Evolutionary conservation across 164 flowering plant genomes (phyloP), one percentile per base, ranked within the genome.

Genomic region (Vitis rotundifolia): DNA sequence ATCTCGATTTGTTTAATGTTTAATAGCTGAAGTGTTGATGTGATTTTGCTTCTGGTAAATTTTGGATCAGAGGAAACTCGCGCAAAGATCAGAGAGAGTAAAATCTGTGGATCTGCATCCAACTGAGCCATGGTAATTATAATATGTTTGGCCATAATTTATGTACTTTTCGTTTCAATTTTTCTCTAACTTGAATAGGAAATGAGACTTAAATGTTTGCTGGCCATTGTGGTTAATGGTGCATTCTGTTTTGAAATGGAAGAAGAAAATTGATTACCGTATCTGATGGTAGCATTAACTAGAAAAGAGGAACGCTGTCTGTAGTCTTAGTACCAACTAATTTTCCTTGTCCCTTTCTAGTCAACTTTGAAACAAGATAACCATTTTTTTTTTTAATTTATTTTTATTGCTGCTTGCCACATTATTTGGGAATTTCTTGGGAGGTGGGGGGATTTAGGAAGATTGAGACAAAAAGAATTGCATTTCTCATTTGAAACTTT

Each of bases 51-150:
- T 37, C 44, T 37, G 44, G 44, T 37, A 37, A 37, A 3, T 37
- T 62, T 51, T 85, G 77, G 68, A 78, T 78, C 93, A 93, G 98
- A 84, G 91, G 55, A 90, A 93, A 82, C 86, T 89, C 59, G 97
- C 93, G 3, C 98, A 93, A 74, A 83, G 96, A 77, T 93, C 98
- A 22, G 98, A 93, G 51, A 84, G 98, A 76, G 97, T 91, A 28
- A 93, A 93, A 54, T 91, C 93, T 15, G 93, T 90, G 70, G 97
- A 93, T 86, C 88, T 93, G 5, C 98, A 93, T 78, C 98, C 98
- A 6, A 87, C 93, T 22, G 98, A 93, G 70, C 90, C 92, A 86
- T 86, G 90, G 90, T 86, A 81, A 70, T 37, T 71, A 11, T 56
- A 14, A 9, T 16, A 49, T 54, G 44, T 37, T 37, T 37, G 44